Conservation (phyloP, 2,329 filamentous ascomycete species). For the Nannizziopsis arthrosporioides region DNA sequence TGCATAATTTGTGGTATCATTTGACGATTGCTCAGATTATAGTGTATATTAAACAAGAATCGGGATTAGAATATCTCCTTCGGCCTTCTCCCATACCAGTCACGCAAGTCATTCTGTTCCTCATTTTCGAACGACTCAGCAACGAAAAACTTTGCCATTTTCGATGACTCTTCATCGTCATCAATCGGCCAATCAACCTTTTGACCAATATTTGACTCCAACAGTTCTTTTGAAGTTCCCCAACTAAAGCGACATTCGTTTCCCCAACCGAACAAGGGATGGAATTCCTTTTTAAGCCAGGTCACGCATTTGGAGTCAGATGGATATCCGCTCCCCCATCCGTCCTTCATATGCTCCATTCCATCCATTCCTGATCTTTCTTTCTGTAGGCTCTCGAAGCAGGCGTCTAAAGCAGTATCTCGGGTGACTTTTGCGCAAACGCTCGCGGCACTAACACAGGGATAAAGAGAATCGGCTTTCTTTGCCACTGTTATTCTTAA, state of each 20-base stretch:
- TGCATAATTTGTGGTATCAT: neutral
- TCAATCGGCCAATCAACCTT: slow-evolving; percentile 75
- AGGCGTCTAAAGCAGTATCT: slow-evolving; percentile 73
- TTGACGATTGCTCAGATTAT: neutral
- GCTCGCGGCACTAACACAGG: slow-evolving; percentile 83
- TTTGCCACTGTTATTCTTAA: slow-evolving; percentile 65
- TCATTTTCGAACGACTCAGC: slow-evolving; percentile 30
- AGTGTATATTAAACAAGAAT: neutral
- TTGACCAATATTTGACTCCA: slow-evolving; percentile 61
- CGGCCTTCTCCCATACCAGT: slow-evolving; percentile 67
- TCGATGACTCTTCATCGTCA: slow-evolving; percentile 55
- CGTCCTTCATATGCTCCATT: slow-evolving; percentile 29
- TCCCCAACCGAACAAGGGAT: slow-evolving; percentile 92
- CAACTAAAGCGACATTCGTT: slow-evolving; percentile 88
- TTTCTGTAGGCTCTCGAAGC: slow-evolving; percentile 49
- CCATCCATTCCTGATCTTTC: slow-evolving; percentile 22
- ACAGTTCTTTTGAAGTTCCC: slow-evolving; percentile 86
- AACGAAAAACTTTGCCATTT: slow-evolving; percentile 63
- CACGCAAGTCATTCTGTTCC: slow-evolving; percentile 57
- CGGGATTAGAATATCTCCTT: slow-evolving; percentile 55
- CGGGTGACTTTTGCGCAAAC: slow-evolving; percentile 94
- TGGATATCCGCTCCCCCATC: slow-evolving; percentile 90
- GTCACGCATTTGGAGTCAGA: slow-evolving; percentile 66
- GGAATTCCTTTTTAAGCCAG: slow-evolving; percentile 80
- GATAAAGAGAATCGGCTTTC: slow-evolving; percentile 87